A percentile compares a stretch with the other conserved stretches of the same genome.
Conservation (phyloP, 2,329 filamentous ascomycete genomes). For the Macrophomina phaseolina region DNA sequence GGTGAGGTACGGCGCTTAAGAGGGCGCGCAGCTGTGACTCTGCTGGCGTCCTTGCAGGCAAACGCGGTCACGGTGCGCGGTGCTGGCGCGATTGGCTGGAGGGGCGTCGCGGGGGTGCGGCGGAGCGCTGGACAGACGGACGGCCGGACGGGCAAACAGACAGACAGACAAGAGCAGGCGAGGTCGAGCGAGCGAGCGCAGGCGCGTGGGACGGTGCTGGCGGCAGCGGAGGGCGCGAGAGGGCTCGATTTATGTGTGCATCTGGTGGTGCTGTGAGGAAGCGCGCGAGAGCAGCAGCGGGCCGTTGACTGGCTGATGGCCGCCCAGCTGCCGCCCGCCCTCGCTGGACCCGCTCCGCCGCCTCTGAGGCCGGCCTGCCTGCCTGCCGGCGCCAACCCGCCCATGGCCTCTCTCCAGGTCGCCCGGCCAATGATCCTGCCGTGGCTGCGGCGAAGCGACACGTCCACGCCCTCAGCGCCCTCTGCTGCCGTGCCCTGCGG, state of each 20-base stretch:
- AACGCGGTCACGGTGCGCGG: not conserved
- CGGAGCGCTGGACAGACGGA: not conserved
- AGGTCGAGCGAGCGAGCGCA: not conserved
- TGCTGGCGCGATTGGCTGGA: not conserved
- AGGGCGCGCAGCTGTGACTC: constrained; percentile 13
- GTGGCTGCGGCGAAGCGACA: constrained; percentile 22
- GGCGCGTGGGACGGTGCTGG: not conserved
- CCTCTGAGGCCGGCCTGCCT: not conserved
- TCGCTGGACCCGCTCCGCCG: not conserved
- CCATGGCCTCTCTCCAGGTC: not conserved
- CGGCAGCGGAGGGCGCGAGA: not conserved
- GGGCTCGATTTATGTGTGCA: not conserved
- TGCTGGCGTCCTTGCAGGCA: constrained; percentile 13
- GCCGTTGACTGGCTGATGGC: not conserved
- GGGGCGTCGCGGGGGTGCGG: not conserved
- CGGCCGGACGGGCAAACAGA: not conserved
- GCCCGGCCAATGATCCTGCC: constrained; percentile 13
- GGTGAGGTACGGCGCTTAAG: constrained; percentile 34
- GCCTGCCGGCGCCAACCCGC: not conserved
- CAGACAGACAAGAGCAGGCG: not conserved
- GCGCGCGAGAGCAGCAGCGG: constrained; percentile 6
- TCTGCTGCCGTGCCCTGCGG: constrained; percentile 3
- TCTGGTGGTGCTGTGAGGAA: not conserved
- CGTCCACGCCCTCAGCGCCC: not conserved
- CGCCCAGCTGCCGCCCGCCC: not conserved